Conservation (phyloP, 2,329 filamentous ascomycete genomes). For the Lecanosticta acicola region DNA sequence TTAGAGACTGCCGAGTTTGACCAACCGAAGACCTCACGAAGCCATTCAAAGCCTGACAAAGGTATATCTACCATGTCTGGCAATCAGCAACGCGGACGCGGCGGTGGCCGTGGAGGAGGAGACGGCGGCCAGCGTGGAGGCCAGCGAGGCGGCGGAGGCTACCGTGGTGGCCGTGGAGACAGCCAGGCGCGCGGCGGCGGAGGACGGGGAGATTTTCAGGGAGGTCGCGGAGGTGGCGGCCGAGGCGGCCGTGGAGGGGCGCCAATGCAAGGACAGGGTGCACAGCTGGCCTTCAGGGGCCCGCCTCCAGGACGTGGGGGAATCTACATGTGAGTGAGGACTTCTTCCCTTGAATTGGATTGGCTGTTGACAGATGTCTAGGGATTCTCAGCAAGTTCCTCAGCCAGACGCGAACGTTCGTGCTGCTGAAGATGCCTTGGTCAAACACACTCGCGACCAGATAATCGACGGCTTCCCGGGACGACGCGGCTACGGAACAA, state of each 20-base stretch:
- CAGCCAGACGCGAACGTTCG: slow-evolving; percentile 23
- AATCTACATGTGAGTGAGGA: slow-evolving; percentile 23
- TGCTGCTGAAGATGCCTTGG: slow-evolving; percentile 22
- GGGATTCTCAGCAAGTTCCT: slow-evolving; percentile 13
- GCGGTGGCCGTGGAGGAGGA: slow-evolving; percentile 3
- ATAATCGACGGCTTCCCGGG: slow-evolving; percentile 31
- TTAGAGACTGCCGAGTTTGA: background rate
- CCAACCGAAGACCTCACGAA: background rate
- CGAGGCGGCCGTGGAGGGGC: slow-evolving; percentile 20
- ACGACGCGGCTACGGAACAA: slow-evolving; percentile 35
- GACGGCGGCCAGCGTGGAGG: slow-evolving; percentile 12
- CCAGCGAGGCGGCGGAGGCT: slow-evolving; percentile 11
- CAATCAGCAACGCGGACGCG: slow-evolving; percentile 17
- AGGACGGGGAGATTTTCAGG: slow-evolving; percentile 17
- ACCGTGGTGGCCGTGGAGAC: slow-evolving; percentile 8
- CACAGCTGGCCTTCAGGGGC: slow-evolving; percentile 15
- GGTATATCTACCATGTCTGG: slow-evolving; percentile 14
- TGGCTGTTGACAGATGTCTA: slow-evolving; percentile 24
- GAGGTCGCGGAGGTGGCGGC: slow-evolving; percentile 19
- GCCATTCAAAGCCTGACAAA: background rate
- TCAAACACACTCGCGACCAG: slow-evolving; percentile 21
- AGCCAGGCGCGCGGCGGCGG: slow-evolving; percentile 8
- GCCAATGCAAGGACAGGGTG: slow-evolving; percentile 8
- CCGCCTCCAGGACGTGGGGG: slow-evolving; percentile 14
- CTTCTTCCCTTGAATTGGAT: too few species aligned